Evolutionary conservation across 2,329 filamentous ascomycete genomes (phyloP), one percentile per base, ranked within the genome.

Genomic region (Achaetomium macrosporum): DNA sequence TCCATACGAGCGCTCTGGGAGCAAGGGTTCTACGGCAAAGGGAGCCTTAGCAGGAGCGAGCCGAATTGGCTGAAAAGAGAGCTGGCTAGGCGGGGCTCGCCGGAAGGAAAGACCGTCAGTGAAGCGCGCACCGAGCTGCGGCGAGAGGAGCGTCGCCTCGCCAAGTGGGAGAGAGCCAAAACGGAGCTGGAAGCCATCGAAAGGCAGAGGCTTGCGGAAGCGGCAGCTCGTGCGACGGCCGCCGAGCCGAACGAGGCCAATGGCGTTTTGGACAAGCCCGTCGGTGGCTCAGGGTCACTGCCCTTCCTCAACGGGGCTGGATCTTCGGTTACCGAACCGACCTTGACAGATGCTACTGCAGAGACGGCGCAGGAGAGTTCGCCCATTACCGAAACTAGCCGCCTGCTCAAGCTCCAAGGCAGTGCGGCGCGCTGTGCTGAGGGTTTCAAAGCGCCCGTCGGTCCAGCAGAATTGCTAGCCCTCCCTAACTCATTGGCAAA

Each of bases 1-100:
- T 85, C 89, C 3, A 85, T 95, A 57, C 79, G 87, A 50, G 89
- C 85, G 1, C 71, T 99, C 20, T 99, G 95, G 93, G 88, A 96
- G 69, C 89, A 95, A 73, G 93, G 93, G 5, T 99, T 99, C 71
- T 99, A 92, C 69, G 95, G 95, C 44, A 96, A 96, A 69, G 93
- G 93, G 42, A 92, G 77, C 62, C 74, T 97, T 54, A 96, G 91
- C 73, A 83, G 95, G 63, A 96, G 91, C 75, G 92, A 99, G 68
- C 92, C 92, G 3, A 93, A 84, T 61, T 99, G 93, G 93, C 70
- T 96, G 47, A 87, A 88, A 59, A 79, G 87, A 57, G 90, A 96
- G 69, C 86, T 88, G 68, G 83, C 85, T 29, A 80, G 85, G 47
- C 78, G 78, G 54, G 87, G 87, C 11, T 69, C 84, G 15, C 72